Evolutionary conservation across 768 basidiomycete species (phyloP), one percentile per base, ranked within the genome.

Genomic region (Podaxis sp.): DNA sequence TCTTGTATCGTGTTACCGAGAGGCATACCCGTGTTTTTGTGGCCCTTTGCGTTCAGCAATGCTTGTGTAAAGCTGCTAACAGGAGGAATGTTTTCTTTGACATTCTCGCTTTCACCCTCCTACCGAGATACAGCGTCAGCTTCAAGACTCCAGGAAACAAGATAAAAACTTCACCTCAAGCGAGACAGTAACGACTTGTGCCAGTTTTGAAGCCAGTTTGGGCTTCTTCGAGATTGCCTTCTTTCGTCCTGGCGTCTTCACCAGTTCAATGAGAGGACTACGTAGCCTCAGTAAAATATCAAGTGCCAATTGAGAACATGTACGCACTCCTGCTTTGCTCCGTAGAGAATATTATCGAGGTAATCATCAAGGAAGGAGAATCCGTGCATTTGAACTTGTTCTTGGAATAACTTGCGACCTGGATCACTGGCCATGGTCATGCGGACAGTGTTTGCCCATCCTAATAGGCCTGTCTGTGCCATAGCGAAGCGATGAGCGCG

Each of bases 191-290:
- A 78, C 70, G 9, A 77, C 67, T 9, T 70, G 75, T 54, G 78
- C 80, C 60, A 80, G 73, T 69, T 82, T 85, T 8, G 81, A 82
- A 4, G 78, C 69, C 3, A 78, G 70, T 66, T 84, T 84, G 17
- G 81, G 77, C 66, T 81, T 83, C 66, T 79, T 83, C 3, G 77
- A 75, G 13, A 80, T 72, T 53, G 77, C 79, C 74, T 83, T 90
- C 73, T 84, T 91, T 49, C 91, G 83, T 33, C 89, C 87, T 13
- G 92, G 92, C 1, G 93, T 94, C 75, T 94, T 94, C 2, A 94
- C 85, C 17, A 94, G 80, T 57, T 93, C 90, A 46, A 91, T 86
- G 15, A 93, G 81, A 7, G 85, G 82, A 52, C 91, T 93, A 65
- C 15, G 43, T 0, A 36, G n/a, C 13, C 12, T 47, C 19, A 58